These are phyloP conservation scores for Flammula alnicola DNA, from an alignment of 1,284 basidiomycete genomes.

Conservation along the genomic window DNA sequence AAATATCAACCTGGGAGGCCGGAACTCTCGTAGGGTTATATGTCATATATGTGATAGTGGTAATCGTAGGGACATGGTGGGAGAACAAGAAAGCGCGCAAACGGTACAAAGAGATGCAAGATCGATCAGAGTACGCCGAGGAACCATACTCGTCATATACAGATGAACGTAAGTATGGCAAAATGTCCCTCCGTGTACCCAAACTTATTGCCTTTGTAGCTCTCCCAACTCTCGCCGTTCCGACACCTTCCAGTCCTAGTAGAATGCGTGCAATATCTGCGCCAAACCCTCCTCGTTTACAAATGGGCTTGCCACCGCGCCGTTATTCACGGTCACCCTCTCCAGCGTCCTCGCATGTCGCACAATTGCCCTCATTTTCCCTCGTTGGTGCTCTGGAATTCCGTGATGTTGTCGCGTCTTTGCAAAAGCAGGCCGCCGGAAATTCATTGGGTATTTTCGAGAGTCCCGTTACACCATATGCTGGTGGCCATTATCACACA, in stretches of 20 bases:
- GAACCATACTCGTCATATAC: slow-evolving; percentile 54
- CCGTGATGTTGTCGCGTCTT: slow-evolving; percentile 83
- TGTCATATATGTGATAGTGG: slow-evolving; percentile 75
- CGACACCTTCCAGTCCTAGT: no score
- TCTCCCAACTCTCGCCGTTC: slow-evolving; percentile 22
- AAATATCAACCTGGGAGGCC: slow-evolving; percentile 78
- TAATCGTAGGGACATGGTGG: slow-evolving; percentile 84
- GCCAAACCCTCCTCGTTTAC: slow-evolving; percentile 44
- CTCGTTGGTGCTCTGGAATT: slow-evolving; percentile 94
- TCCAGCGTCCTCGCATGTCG: slow-evolving; percentile 42
- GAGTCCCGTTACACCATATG: slow-evolving; percentile 69
- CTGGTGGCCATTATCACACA: slow-evolving; percentile 71
- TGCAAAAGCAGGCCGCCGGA: slow-evolving; percentile 67
- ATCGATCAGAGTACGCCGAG: slow-evolving; percentile 66
- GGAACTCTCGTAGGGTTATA: slow-evolving; percentile 79
- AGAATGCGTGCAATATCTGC: slow-evolving; percentile 40
- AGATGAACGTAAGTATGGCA: slow-evolving; percentile 59
- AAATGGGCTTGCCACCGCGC: slow-evolving; percentile 44
- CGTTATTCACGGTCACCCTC: slow-evolving; percentile 43
- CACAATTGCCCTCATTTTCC: slow-evolving; percentile 81
- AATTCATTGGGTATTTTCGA: slow-evolving; percentile 68
- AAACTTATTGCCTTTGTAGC: slow-evolving; percentile 23
- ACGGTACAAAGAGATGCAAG: slow-evolving; percentile 52
- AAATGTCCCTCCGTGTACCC: background rate
- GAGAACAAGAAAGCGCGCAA: slow-evolving; percentile 53